Percentiles rank a stretch among this genome's conserved stretches.
These are phyloP conservation scores for Pseudomonodictys pantanalensis DNA, from an alignment of 495 filamentous ascomycete genomes.

Conservation along the genomic window DNA sequence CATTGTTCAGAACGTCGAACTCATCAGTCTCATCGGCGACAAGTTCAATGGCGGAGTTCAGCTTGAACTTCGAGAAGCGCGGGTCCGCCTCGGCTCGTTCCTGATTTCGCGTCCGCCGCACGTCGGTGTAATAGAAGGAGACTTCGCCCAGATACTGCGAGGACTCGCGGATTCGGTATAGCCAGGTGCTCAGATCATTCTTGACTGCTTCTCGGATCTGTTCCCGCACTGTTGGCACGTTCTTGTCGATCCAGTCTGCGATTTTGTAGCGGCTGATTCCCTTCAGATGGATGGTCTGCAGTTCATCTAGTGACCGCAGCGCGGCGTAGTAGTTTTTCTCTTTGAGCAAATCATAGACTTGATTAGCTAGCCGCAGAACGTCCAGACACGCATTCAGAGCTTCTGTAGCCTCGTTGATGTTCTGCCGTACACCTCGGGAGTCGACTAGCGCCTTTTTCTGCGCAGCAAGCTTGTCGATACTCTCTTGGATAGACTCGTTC, in stretches of 20 bases:
- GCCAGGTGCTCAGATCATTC: slow-evolving; percentile 95
- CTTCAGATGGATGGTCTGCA: slow-evolving; percentile 93
- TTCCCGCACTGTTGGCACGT: slow-evolving; percentile 86
- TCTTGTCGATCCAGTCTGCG: slow-evolving; percentile 91
- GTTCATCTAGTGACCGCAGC: slow-evolving; percentile 86
- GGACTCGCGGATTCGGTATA: slow-evolving; percentile 93
- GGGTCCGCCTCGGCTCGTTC: slow-evolving; percentile 68
- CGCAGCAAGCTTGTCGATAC: slow-evolving; percentile 87
- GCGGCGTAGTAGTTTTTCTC: slow-evolving; percentile 96
- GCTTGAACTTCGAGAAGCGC: slow-evolving; percentile 74
- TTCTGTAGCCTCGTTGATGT: slow-evolving; percentile 88
- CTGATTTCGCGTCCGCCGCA: slow-evolving; percentile 79
- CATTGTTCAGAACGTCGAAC: slow-evolving; percentile 90
- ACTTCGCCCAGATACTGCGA: slow-evolving; percentile 94
- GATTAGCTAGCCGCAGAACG: slow-evolving; percentile 87
- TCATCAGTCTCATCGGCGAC: slow-evolving; percentile 94
- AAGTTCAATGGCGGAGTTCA: slow-evolving; percentile 94
- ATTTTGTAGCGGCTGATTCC: slow-evolving; percentile 92
- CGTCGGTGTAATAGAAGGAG: slow-evolving; percentile 91
- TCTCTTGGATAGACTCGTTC: slow-evolving; percentile 92
- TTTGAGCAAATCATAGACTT: slow-evolving; percentile 83
- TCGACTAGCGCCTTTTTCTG: slow-evolving; percentile 94
- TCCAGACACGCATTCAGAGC: slow-evolving; percentile 88
- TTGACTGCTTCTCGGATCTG: slow-evolving; percentile 95
- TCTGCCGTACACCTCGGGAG: slow-evolving; percentile 86